Evolutionary conservation across 169 alveolate species (phyloP), one percentile per base, ranked within the genome.

Genomic region (Plasmodium ovale): DNA sequence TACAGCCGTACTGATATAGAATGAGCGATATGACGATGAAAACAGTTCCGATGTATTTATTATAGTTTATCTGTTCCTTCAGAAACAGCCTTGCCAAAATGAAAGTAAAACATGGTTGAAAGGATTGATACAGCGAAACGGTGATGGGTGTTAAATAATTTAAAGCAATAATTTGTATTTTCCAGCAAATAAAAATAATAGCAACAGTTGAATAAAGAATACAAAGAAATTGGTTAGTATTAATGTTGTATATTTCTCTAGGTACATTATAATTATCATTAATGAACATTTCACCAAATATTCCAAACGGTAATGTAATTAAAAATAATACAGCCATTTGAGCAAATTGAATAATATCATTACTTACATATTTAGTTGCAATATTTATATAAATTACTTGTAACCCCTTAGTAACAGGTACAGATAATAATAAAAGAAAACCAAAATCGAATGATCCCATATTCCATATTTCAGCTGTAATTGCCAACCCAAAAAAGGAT

Each of bases 81-180:
- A 91, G 79, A 51, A 91, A 77, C 10, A 91, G 67, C 33, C 62
- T 59, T 21, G 92, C 94, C 21, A 91, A 70, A 1, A 91, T 53
- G 49, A 91, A 87, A 31, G 94, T 91, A 21, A 91, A 87, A 9
- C 72, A 88, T 12, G 94, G 94, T 31, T 89, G 87, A 35, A 91
- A 70, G 4, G 93, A 79, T n/a, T 91, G 94, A 53, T 71, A 91
- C 44, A 91, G 53, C 19, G 94, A 73, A 31, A 91, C 93, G 7
- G 82, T 88, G 19, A 73, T 84, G 5, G 94, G 92, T 33, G 89
- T 62, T 58, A 92, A 51, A 82, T 64, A 25, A 77, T 71, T 89
- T 54, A 87, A 68, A 21, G 79, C 87, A 12, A 79, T 69, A 39
- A 91, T 91, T 64, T 91, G 94, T 14, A 91, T 91, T 69, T 84